Evolutionary conservation across 257 asterid genomes (phyloP).

Genomic region (Agastache rugosa): DNA sequence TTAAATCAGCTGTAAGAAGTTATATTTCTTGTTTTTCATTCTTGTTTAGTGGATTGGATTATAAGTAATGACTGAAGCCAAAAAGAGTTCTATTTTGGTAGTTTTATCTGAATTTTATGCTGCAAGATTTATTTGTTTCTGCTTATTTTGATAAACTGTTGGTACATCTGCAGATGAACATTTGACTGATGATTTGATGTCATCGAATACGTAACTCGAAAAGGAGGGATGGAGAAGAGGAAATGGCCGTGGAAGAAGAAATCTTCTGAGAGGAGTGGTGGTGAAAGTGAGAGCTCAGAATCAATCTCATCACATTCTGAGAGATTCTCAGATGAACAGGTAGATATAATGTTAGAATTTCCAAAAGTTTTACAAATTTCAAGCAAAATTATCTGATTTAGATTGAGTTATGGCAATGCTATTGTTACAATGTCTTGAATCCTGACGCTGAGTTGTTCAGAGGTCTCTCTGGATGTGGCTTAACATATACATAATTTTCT

Average conservation of each 20-base stretch:
- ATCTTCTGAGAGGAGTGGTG: conserved; percentile 66
- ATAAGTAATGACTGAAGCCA: conserved; percentile 37
- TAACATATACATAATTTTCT: too few relatives aligned
- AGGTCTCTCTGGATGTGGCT: too few relatives aligned
- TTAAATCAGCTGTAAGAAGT: conserved; percentile 3
- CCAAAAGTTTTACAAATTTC: not conserved
- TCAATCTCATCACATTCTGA: conserved; percentile 67
- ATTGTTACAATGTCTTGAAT: too few relatives aligned
- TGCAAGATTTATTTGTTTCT: conserved; percentile 1
- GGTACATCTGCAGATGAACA: conserved; percentile 40
- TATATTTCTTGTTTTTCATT: not conserved
- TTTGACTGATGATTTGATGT: conserved; percentile 25
- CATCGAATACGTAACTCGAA: conserved; percentile 23
- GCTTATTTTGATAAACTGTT: conserved; percentile 18
- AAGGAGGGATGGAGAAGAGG: conserved; percentile 63
- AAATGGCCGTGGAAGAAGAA: conserved; percentile 82
- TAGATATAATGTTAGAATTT: not conserved
- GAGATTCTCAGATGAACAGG: conserved; percentile 77
- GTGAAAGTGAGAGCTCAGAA: conserved; percentile 73
- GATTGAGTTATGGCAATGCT: not conserved
- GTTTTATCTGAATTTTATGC: conserved; percentile 10
- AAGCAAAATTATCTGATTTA: not conserved
- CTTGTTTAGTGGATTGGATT: conserved; percentile 32
- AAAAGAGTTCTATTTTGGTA: conserved; percentile 2
- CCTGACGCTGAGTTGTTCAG: too few relatives aligned